Evolutionary conservation across 2,329 filamentous ascomycete species (phyloP).

Genomic region (Macrophomina pseudophaseolina): DNA sequence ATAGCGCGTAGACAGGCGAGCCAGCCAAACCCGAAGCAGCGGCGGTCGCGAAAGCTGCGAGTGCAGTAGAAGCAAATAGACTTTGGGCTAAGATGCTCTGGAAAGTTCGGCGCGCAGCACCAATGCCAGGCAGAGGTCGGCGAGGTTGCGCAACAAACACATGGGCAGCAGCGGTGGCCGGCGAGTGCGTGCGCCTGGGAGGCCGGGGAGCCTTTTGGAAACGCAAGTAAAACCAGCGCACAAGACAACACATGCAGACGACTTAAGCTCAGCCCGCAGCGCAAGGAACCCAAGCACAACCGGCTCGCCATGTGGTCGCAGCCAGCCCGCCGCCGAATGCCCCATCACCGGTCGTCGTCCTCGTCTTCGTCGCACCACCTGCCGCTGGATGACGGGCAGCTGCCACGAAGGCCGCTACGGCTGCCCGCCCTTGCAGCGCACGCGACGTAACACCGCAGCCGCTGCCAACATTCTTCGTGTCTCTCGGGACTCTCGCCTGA

Average conservation of each 20-base stretch:
- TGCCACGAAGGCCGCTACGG: constrained; percentile 8
- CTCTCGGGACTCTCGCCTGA: constrained; percentile 18
- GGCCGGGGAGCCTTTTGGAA: not conserved
- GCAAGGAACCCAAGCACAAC: constrained; percentile 24
- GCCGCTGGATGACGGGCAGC: constrained; percentile 17
- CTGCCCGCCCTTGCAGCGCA: constrained; percentile 15
- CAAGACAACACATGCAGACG: constrained; percentile 19
- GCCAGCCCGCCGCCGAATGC: not conserved
- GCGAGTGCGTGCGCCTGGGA: not conserved
- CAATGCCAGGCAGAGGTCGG: not conserved
- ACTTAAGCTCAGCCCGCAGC: constrained; percentile 24
- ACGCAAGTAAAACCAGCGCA: constrained; percentile 7
- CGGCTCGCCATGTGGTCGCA: constrained; percentile 21
- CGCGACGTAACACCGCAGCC: constrained; percentile 21
- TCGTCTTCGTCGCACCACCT: constrained; percentile 15
- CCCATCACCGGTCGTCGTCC: not conserved
- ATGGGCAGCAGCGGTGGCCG: constrained; percentile 6
- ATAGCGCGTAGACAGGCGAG: not conserved
- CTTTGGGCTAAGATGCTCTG: constrained; percentile 21
- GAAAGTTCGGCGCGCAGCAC: constrained; percentile 21
- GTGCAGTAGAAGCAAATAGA: constrained; percentile 14
- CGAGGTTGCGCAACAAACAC: constrained; percentile 20
- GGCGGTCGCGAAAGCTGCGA: constrained; percentile 9
- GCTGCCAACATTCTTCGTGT: constrained; percentile 14
- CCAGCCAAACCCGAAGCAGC: constrained; percentile 1